Base-by-base conservation (phyloP, 2,329 filamentous ascomycete species). In the Pochonia chlamydosporia region DNA sequence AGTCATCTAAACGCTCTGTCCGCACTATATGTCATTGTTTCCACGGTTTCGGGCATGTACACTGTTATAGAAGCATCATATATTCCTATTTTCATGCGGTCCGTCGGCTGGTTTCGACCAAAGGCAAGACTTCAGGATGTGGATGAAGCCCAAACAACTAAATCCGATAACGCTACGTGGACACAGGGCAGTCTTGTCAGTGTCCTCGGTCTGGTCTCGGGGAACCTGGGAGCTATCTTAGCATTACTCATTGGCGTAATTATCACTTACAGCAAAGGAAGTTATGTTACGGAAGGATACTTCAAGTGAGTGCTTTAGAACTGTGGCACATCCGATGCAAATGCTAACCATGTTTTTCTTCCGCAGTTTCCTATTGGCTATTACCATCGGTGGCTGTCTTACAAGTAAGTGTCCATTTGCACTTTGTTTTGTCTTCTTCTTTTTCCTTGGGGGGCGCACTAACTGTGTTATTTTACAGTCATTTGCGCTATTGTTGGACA, bases 81-180 rank as follows among this genome's bases (percentile, higher is more conserved):
- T 23, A 49, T 55, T 14, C 53, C 53, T 37, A 55, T 53, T 6
- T 55, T 55, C 25, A 55, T 55, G 53, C 50, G 53, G 23, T 54
- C 52, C 7, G 49, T 49, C 4, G 51, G 53, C 21, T 55, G 47
- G 49, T 37, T 46, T 13, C 30, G 30, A 6, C 28, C 39, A 23
- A 43, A 43, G 5, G 24, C 21, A 7, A 36, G 51, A 24, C 28
- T 52, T 9, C 36, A 51, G 21, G 40, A 47, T 14, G 35, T 13
- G 10, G 25, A 35, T n/a, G 26, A 28, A 3, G 26, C 26, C 26
- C 20, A 13, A 25, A 23, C 33, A 6, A 18, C 24, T 13, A 16
- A 18, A 14, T 21, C 46, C 11, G 31, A 18, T 30, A 43, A 47
- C 33, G 49, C 18, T 16, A 36, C 47, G 37, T 55, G 49, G 51